Base-by-base conservation (phyloP, 2,329 filamentous ascomycete species). In the Coniochaeta hoffmannii region DNA sequence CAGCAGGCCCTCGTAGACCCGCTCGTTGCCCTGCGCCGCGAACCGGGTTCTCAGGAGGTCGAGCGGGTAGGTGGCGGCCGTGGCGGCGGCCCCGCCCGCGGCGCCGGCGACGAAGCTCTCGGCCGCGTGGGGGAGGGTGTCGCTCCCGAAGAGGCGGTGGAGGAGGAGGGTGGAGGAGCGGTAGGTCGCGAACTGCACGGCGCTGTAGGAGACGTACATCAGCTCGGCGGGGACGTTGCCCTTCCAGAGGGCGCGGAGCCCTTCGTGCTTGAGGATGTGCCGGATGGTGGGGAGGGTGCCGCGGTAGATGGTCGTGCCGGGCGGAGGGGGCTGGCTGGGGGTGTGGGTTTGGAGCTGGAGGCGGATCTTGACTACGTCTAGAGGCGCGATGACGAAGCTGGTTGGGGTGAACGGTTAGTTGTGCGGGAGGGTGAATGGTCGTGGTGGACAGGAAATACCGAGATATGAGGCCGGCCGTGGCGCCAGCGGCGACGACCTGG, bases 331-430 rank as follows among this genome's bases (percentile, higher is more conserved):
- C 82, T 77, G 49, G 83, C 80, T 10, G 85, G 89, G 82, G 51
- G 90, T 91, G 74, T 95, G 88, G 46, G 89, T 83, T 71, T 97
- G 94, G 17, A 99, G 85, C 70, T 99, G 94, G 49, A 97, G 86
- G 50, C 94, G 89, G 73, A 99, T 99, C 77, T 99, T 97, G 74
- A 97, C 85, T 60, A 99, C 94, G 71, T 99, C 94, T 62, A 99
- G 88, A 54, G 94, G 94, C 17, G 94, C 90, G 68, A 97, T 87
- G 67, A 94, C 83, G 77, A 99, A 97, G 69, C 89, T 91, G 63
- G 8, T 59, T 65, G 19, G 14, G 28, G 32, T 32, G 52, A 32
- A 32, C 12, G 15, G 28, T 52, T 56, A 65, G 58, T 50, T 44
- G 55, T 38, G 9, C 35, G 51, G 28, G n/a, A 22, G 28, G 28